A percentile compares a stretch with the other conserved stretches of the same genome.
Evolutionary conservation across 2,329 filamentous ascomycete genomes (phyloP).

Genomic region (Neofusicoccum sp.): DNA sequence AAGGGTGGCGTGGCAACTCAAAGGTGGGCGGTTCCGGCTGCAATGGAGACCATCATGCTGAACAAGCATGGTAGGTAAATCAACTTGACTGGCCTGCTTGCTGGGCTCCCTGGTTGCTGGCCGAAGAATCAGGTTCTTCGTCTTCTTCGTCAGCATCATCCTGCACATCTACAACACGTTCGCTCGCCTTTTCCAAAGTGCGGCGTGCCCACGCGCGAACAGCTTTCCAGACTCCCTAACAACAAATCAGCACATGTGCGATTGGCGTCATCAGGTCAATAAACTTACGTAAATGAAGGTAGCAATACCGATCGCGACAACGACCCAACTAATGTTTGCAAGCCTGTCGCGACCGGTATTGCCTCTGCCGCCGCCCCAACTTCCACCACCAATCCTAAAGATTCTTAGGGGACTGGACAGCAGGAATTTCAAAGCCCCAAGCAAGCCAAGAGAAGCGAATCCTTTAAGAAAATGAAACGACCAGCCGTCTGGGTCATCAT

Average conservation of each 20-base stretch:
- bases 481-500: conserved; percentile 63
- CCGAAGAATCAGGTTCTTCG: conserved; percentile 16
- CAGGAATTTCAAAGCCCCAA: conserved; percentile 81
- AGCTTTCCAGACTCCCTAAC: conserved; percentile 66
- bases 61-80: too few relatives aligned
- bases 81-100: background rate
- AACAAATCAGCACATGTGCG: background rate
- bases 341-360: conserved; percentile 72
- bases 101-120: background rate
- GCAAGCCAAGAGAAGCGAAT: conserved; percentile 79
- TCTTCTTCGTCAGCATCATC: conserved; percentile 58
- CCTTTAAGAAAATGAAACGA: conserved; percentile 83
- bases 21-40: conserved; percentile 9
- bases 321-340: conserved; percentile 73
- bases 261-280: background rate
- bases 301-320: conserved; percentile 75
- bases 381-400: conserved; percentile 64
- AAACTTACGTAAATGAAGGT: conserved; percentile 73
- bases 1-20: conserved; percentile 15
- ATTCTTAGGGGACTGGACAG: conserved; percentile 63
- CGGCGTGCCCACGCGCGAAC: conserved; percentile 71
- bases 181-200: conserved; percentile 73
- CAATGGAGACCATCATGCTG: background rate
- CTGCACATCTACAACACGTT: conserved; percentile 80
- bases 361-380: conserved; percentile 53